Evolutionary conservation across 352 stramenopile genomes (phyloP).

Genomic region (Phytopythium helicoides): DNA sequence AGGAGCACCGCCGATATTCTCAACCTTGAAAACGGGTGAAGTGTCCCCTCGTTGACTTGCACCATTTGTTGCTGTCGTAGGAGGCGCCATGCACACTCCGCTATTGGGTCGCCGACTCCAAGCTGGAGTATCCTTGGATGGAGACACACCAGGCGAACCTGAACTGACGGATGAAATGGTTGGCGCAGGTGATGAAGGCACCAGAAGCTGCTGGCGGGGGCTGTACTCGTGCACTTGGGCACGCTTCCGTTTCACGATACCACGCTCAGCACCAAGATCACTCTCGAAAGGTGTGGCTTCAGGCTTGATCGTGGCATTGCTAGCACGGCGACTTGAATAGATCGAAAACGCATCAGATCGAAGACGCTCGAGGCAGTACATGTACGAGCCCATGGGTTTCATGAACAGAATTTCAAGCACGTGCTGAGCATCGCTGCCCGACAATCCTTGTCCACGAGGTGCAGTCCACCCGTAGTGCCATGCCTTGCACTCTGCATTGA

Average conservation of each 20-base stretch:
- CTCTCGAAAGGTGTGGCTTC: conserved; percentile 61
- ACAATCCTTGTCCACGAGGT: conserved; percentile 67
- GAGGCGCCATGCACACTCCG: not conserved
- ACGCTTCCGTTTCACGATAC: conserved; percentile 60
- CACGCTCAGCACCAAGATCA: conserved; percentile 30
- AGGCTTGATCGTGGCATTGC: conserved; percentile 48
- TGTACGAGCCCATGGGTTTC: conserved; percentile 80
- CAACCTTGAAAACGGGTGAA: not conserved
- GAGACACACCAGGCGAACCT: conserved; percentile 37
- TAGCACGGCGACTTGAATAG: conserved; percentile 73
- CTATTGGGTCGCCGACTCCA: conserved; percentile 14
- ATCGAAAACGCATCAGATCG: conserved; percentile 78
- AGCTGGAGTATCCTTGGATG: conserved; percentile 29
- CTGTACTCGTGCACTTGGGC: conserved; percentile 14
- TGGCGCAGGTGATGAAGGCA: conserved; percentile 27
- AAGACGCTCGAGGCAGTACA: conserved; percentile 78
- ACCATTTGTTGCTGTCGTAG: conserved; percentile 5
- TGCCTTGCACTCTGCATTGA: conserved; percentile 86
- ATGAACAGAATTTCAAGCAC: conserved; percentile 81
- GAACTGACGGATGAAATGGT: conserved; percentile 24
- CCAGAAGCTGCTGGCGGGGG: conserved; percentile 14
- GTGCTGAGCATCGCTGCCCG: conserved; percentile 74
- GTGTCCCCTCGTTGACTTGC: too few relatives aligned
- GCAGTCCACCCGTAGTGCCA: conserved; percentile 90
- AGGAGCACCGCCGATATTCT: not conserved